These are phyloP conservation scores for Globisporangium carolinianum DNA, from an alignment of 352 stramenopile genomes.

Conservation along the genomic window DNA sequence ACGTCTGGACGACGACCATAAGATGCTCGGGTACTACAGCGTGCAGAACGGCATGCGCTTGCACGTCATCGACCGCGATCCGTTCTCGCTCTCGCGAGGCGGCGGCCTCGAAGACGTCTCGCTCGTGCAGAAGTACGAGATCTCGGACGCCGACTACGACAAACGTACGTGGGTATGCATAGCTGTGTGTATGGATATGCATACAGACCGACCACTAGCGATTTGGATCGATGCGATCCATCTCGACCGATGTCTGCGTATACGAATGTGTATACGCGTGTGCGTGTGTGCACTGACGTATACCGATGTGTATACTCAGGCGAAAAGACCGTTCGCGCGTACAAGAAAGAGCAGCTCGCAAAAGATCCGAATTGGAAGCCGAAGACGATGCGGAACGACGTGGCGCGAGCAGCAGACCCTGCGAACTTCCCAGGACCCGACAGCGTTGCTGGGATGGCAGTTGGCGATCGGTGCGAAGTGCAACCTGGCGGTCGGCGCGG, in stretches of 20 bases:
- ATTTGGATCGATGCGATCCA: too few species aligned
- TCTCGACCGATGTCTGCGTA: too few species aligned
- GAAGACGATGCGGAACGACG: constrained; percentile 62
- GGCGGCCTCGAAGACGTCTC: constrained; percentile 96
- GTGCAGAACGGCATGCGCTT: constrained; percentile 90
- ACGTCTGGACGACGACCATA: constrained; percentile 62
- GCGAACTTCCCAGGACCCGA: constrained; percentile 64
- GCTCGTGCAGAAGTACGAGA: constrained; percentile 97
- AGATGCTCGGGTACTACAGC: constrained; percentile 91
- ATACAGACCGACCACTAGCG: too few species aligned
- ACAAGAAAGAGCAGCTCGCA: constrained; percentile 92
- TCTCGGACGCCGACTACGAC: constrained; percentile 98
- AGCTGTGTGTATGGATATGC: background rate
- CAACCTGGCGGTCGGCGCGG: constrained; percentile 92
- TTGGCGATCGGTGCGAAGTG: constrained; percentile 97
- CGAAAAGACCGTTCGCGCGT: constrained; percentile 96
- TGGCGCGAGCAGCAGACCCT: too few species aligned
- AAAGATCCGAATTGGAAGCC: constrained; percentile 95
- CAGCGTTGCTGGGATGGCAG: constrained; percentile 74
- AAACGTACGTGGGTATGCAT: constrained; percentile 64
- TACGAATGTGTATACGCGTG: too few species aligned
- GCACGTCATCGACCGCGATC: constrained; percentile 95
- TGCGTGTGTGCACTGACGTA: background rate
- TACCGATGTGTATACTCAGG: constrained; percentile 22
- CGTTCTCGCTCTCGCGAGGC: constrained; percentile 91